Base-by-base conservation (phyloP, 371 early-diverging fungal species). In the Apophysomyces elegans region DNA sequence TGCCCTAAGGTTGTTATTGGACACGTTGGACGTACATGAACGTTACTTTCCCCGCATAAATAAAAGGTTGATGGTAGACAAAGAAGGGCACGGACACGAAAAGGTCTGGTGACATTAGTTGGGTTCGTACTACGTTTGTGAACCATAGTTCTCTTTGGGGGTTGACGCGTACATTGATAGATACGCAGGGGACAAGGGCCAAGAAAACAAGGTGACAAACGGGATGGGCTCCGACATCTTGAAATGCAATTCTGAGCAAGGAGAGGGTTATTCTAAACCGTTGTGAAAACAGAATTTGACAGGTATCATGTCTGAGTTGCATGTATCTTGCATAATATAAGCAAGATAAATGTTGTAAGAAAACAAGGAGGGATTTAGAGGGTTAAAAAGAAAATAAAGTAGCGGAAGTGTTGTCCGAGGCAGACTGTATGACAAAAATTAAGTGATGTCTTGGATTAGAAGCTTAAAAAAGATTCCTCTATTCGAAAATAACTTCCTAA, bases 331-430 rank as follows among this genome's bases (percentile, higher is more conserved):
- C 54, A 50, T 50, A 50, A 8, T 50, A 50, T 21, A n/a, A 50
- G 16, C 54, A 7, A 50, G 54, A 50, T 18, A 21, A 6, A 7
- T 9, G 54, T 21, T 50, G 18, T 5, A 50, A 18, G n/a, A 21
- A 50, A 21, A 47, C 47, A 18, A 1, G 21, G 21, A 11, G 21
- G 21, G 41, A 8, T 41, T 41, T 41, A 13, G 41, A 21, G 54
- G 16, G 21, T 26, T 21, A 50, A n/a, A 8, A 21, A 50, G 21
- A 21, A 8, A 18, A 9, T 18, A 18, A 50, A 9, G 54, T 50
- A 50, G 21, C 54, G 54, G 54, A 50, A 50, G 54, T 50, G 54
- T 32, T 50, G 54, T 50, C 54, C 54, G 54, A 26, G 32, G 54
- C 18, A 21, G 21, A 32, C 21, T 50, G 54, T 50, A 50, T 50